Evolutionary conservation across 345 rosid species (phyloP), one percentile per base, ranked within the genome.

Genomic region (Eutrema japonicum): DNA sequence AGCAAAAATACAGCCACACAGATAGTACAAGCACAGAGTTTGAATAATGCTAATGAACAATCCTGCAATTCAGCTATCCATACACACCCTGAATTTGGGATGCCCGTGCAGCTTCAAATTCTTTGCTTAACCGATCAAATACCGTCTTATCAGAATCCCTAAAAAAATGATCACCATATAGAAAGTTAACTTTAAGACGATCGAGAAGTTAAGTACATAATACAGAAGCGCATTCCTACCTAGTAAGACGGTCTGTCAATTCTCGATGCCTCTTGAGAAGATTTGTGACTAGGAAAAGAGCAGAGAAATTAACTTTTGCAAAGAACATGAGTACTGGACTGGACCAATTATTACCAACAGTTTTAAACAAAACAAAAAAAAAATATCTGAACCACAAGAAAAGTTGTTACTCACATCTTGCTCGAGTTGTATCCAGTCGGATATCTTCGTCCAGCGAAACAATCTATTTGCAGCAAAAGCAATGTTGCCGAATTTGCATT

Each of bases 81-180:
- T 9, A 76, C 67, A 33, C 82, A 91, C 97, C 97, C 80, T 79
- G 92, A 72, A 79, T 83, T 83, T 91, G 96, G 55, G 95, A 86
- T 64, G 93, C 86, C 67, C 87, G 80, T 58, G 92, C 92, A 73
- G 85, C 90, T 77, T 92, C 96, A 81, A 95, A 95, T 77, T 95
- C 99, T 68, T 86, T 91, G 71, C 76, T 92, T 33, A 95, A 83
- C 53, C 92, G 97, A 79, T 86, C 96, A 80, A 81, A 91, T 78
- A 92, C 79, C 77, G 69, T 79, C 84, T 92, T 95, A 81, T 95
- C 96, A 66, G 97, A 92, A 79, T 95, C 96, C 93, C 97, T 95
- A 57, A 38, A 32, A 46, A 12, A 68, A 47, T 56, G 48, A 77
- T 40, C 43, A 75, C 38, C 51, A 45, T 16, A 37, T 10, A 18